Conservation (phyloP, 441 rosid genomes). For the Aleurites moluccanus region DNA sequence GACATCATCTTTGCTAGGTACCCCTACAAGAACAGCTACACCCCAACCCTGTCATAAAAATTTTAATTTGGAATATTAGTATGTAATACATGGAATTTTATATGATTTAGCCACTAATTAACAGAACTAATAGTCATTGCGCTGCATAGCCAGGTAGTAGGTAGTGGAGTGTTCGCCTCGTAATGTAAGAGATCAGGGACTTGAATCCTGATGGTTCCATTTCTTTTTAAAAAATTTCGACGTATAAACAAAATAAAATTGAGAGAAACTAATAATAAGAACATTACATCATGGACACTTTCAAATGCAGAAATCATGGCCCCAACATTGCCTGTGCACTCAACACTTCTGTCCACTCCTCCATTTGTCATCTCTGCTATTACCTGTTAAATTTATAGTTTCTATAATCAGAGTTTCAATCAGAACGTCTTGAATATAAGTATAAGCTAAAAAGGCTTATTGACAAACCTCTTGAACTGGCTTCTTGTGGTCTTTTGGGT, state of each 20-base stretch:
- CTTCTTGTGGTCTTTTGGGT: constrained; percentile 30
- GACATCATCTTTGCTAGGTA: constrained; percentile 40
- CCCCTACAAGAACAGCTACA: constrained; percentile 43
- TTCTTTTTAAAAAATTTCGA: no score
- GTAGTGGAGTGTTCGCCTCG: no score
- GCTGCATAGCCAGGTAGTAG: no score
- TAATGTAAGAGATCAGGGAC: no score
- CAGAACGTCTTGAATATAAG: not conserved
- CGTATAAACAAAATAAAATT: no score
- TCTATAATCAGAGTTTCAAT: not conserved
- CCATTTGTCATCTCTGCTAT: constrained; percentile 44
- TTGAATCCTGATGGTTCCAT: no score
- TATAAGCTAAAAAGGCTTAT: not conserved
- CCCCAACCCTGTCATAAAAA: constrained; percentile 40
- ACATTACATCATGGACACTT: constrained; percentile 40
- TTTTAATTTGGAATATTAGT: not conserved
- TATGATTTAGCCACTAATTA: no score
- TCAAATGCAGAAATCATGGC: constrained; percentile 48
- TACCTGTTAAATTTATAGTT: constrained; percentile 16
- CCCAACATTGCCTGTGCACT: constrained; percentile 36
- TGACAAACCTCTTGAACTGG: constrained; percentile 36
- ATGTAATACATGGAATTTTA: no score
- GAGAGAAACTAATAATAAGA: no score
- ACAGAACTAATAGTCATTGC: no score
- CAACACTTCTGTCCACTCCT: constrained; percentile 39